These are phyloP conservation scores for Teratosphaeria viscida DNA, from an alignment of 2,329 filamentous ascomycete genomes.

Conservation along the genomic window DNA sequence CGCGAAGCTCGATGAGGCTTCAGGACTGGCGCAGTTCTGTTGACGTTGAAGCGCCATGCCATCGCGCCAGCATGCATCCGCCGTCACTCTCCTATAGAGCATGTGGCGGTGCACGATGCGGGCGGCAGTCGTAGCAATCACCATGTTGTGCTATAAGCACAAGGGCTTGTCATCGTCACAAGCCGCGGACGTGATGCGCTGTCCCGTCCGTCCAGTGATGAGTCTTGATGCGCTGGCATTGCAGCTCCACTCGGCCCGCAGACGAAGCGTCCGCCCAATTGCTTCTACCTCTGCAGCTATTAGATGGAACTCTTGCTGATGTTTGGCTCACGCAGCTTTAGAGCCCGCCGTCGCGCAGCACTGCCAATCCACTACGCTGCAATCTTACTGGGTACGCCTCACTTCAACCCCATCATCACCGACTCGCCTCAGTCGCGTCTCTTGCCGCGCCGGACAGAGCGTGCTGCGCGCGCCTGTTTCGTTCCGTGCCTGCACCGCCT, in stretches of 20 bases:
- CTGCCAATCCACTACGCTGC: not conserved
- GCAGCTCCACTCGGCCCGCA: constrained; percentile 13
- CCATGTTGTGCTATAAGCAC: not conserved
- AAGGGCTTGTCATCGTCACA: constrained; percentile 11
- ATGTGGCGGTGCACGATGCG: constrained; percentile 1
- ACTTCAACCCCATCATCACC: not conserved
- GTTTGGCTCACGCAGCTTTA: constrained; percentile 13
- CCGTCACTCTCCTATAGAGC: not conserved
- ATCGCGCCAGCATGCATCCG: not conserved
- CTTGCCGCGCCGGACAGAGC: not conserved
- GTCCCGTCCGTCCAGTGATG: constrained; percentile 9
- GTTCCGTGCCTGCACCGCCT: not conserved
- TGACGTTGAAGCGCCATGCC: not conserved
- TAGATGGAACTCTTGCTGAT: constrained; percentile 16
- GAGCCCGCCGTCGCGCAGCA: constrained; percentile 9
- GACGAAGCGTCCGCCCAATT: constrained; percentile 15
- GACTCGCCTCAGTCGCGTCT: not conserved
- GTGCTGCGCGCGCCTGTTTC: constrained; percentile 4
- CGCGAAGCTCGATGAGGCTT: not conserved
- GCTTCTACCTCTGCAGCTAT: constrained; percentile 10
- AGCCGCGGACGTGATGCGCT: constrained; percentile 14
- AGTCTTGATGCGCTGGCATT: constrained; percentile 18
- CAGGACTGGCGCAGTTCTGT: not conserved
- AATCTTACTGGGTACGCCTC: constrained; percentile 1
- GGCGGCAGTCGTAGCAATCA: not conserved